Evolutionary conservation across 805 yeast genomes (phyloP).

Genomic region (Candida ficus): DNA sequence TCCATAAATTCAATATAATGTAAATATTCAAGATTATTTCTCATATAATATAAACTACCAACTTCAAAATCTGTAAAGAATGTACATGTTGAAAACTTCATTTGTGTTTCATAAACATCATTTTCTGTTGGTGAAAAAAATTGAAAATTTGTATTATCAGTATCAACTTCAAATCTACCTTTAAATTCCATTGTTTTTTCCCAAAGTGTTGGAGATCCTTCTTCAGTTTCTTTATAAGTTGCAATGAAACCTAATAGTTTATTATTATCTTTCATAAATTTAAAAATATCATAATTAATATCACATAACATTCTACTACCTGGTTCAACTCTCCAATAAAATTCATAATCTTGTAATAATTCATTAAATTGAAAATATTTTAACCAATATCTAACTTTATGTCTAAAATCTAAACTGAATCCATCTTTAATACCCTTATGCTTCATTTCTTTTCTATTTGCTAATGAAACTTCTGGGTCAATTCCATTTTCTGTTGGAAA

Average conservation of each 20-base stretch:
- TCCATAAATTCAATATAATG: constrained; percentile 69
- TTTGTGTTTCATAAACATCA: neutral
- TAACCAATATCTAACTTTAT: constrained; percentile 79
- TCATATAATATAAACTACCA: constrained; percentile 68
- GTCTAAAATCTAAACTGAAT: constrained; percentile 68
- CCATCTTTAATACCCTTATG: constrained; percentile 61
- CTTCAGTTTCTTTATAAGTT: constrained; percentile 63
- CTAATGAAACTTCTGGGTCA: neutral
- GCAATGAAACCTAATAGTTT: constrained; percentile 72
- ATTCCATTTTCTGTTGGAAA: neutral
- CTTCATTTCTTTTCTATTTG: neutral
- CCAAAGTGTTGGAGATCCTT: constrained; percentile 12
- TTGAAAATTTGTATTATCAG: neutral
- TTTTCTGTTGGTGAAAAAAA: neutral
- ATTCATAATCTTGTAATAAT: constrained; percentile 61
- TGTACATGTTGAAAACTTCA: constrained; percentile 62
- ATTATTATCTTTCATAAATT: constrained; percentile 52
- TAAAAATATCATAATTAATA: constrained; percentile 50
- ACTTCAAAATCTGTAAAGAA: constrained; percentile 91
- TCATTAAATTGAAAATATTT: constrained; percentile 72
- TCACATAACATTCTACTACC: constrained; percentile 65
- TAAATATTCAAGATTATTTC: constrained; percentile 57
- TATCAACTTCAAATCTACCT: neutral
- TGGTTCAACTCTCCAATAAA: constrained; percentile 58
- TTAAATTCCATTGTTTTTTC: neutral